Evolutionary conservation across 1,284 basidiomycete species (phyloP).

Genomic region (Phellinidium pouzarii): DNA sequence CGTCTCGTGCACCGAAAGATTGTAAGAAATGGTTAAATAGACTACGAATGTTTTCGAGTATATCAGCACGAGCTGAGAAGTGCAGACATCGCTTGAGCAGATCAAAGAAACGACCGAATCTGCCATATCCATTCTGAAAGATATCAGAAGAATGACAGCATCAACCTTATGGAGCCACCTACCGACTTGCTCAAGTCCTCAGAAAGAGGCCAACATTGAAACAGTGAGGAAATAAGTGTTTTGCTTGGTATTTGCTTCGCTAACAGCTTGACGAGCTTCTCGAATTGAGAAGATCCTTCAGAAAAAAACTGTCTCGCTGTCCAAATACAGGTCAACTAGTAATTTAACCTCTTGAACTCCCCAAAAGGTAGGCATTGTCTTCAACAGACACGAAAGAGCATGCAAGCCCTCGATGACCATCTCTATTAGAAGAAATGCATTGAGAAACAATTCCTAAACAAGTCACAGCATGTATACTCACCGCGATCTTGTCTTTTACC

Average conservation of each 20-base stretch:
- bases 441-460: not conserved
- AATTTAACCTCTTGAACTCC: slow-evolving; percentile 50
- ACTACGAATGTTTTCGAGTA: slow-evolving; percentile 65
- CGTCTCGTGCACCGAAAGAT: slow-evolving; percentile 61
- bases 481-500: not conserved
- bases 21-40: slow-evolving; percentile 82
- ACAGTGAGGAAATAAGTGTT: slow-evolving; percentile 57
- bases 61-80: slow-evolving; percentile 53
- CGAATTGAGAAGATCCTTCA: slow-evolving; percentile 26
- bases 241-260: slow-evolving; percentile 68
- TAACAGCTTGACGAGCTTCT: slow-evolving; percentile 46
- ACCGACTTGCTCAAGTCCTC: not conserved
- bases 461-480: not conserved
- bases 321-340: slow-evolving; percentile 52
- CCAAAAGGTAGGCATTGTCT: slow-evolving; percentile 67
- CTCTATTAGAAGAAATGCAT: slow-evolving; percentile 6
- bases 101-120: slow-evolving; percentile 55
- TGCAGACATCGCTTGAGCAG: slow-evolving; percentile 62
- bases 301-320: slow-evolving; percentile 31
- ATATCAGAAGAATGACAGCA: slow-evolving; percentile 10
- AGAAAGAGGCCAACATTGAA: slow-evolving; percentile 45
- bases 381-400: slow-evolving; percentile 51
- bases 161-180: slow-evolving; percentile 16
- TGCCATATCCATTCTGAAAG: slow-evolving; percentile 28
- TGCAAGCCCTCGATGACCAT: slow-evolving; percentile 35